Evolutionary conservation across 805 yeast species (phyloP).

Genomic region (Ogataea corticis): DNA sequence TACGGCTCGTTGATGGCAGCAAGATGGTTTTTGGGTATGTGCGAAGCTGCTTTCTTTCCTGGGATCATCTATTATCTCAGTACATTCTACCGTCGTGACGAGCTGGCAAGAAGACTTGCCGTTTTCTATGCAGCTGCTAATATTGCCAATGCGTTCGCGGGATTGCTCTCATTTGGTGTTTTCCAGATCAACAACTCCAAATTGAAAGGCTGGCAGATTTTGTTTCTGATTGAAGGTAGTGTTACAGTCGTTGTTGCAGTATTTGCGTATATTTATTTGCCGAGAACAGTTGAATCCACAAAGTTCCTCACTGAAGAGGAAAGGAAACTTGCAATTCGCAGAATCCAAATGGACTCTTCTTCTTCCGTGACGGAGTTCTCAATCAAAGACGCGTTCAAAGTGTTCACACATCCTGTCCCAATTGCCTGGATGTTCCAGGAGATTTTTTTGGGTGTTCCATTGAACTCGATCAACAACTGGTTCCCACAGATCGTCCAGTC

Average conservation of each 20-base stretch:
- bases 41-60: conserved; percentile 38
- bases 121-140: conserved; percentile 36
- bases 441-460: conserved; percentile 48
- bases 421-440: conserved; percentile 46
- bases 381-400: conserved; percentile 42
- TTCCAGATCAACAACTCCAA: conserved; percentile 40
- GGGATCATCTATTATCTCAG: conserved; percentile 38
- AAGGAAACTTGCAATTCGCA: conserved; percentile 35
- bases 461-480: conserved; percentile 49
- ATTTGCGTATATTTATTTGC: conserved; percentile 35
- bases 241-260: conserved; percentile 38
- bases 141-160: conserved; percentile 37
- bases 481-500: conserved; percentile 45
- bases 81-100: conserved; percentile 37
- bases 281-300: conserved; percentile 37
- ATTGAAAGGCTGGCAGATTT: conserved; percentile 48
- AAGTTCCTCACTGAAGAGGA: conserved; percentile 41
- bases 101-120: conserved; percentile 35
- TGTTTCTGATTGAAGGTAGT: conserved; percentile 47
- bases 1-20: conserved; percentile 34
- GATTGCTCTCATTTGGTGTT: conserved; percentile 33
- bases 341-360: conserved; percentile 45
- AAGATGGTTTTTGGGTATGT: conserved; percentile 37
- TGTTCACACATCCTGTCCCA: conserved; percentile 46
- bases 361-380: conserved; percentile 36